Evolutionary conservation across 805 yeast species (phyloP), one percentile per base, ranked within the genome.

Genomic region (Kodamaea laetipori): DNA sequence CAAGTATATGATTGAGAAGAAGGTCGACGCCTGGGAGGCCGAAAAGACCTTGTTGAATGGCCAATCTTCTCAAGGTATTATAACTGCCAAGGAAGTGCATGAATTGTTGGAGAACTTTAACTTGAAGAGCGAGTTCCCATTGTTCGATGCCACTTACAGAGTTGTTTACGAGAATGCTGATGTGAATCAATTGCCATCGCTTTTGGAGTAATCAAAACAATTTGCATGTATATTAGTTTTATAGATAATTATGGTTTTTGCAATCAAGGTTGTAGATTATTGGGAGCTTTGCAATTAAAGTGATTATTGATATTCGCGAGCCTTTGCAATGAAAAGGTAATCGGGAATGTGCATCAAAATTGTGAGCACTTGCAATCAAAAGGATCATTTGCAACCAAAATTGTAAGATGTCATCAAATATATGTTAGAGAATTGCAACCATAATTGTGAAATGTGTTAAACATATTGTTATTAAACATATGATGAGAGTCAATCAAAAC

Each of bases 51-150:
- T 94, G 55, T 75, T 94, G 55, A 90, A 94, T 63, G 99, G 99
- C 41, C 97, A 90, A 75, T 84, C 94, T 37, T 95, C 97, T 46
- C 99, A 94, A 74, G 99, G 99, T 67, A 77, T 90, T 46, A 78
- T 86, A 59, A 94, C 99, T 31, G 78, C 90, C 44, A 81, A 79
- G 62, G 99, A 94, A 74, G 97, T 94, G 35, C 86, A 89, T 66
- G 95, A 86, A 57, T 81, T 90, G 64, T 77, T 88, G 60, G 72
- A 64, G 30, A 74, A 73, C 50, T 74, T 73, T 58, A 66, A 69
- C 43, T 67, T 76, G 60, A 59, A 71, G 47, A 73, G 72, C 39
- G 94, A 90, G 51, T 92, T 85, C 79, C 98, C 98, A 50, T 74
- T 85, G 49, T 80, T 85, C 56, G 79, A 76, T 52, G 83, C 86